Evolutionary conservation across 768 basidiomycete species (phyloP), one percentile per base, ranked within the genome.

Genomic region (Termitomyces sp.): DNA sequence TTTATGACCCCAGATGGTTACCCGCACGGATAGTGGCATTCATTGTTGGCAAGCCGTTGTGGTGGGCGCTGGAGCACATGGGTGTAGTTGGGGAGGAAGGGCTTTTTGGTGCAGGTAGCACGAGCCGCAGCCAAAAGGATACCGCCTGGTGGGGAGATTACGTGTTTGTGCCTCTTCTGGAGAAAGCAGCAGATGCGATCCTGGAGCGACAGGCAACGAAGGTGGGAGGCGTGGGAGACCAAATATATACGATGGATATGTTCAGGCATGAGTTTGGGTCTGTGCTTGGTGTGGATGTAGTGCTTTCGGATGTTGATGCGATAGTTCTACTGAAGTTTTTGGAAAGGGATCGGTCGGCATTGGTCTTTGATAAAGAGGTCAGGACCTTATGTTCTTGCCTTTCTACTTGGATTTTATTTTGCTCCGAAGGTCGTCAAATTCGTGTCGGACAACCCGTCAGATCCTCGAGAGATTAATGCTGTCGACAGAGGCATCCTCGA

Each of bases 51-150:
- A 84, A 82, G 63, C 91, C 92, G 3, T 72, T 94, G 2, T 91
- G 87, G 88, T 94, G 92, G 92, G 85, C 87, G 3, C 78, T 94
- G 55, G 84, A 88, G 59, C 89, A 90, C 60, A 73, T 86, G n/a
- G 86, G 83, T 25, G 71, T 94, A 3, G 81, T 89, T 7, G 82
- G 81, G 3, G 87, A 89, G 46, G 86, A 88, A 25, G 72, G 78
- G 14, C 52, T 79, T 2, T 35, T 75, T 11, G 61, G 69, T 16
- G 59, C 67, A 25, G 50, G 50, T n/a, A 61, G 64, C 9, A 53
- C 37, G 6, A 64, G 63, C 17, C 53, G 63, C 2, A 59, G 61
- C 17, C 63, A 71, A 30, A 72, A 72, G 49, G 71, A 86, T 73
- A 79, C 70, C 59, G 68, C 60, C 60, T 88, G 69, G 83, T 82